Base-by-base conservation (phyloP, 768 basidiomycete genomes). In the Rhodocollybia butyracea region DNA sequence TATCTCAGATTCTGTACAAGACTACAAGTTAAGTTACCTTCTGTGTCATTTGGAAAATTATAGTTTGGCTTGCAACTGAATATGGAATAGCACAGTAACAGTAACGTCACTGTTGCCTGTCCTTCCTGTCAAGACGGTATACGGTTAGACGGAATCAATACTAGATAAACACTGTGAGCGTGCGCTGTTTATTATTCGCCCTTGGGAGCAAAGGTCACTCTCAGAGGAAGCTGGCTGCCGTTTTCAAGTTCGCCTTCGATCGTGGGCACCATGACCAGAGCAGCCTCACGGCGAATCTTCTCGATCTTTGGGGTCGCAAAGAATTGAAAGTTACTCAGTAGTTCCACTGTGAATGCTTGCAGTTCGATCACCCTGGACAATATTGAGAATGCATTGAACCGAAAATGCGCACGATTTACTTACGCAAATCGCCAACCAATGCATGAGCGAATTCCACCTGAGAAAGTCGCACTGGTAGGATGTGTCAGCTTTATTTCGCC, bases 271-370 rank as follows among this genome's bases (percentile, higher is more conserved):
- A 79, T 74, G 2, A 77, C 65, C 12, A 76, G 51, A 30, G 70
- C 72, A 13, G 71, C 62, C 63, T 78, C 76, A 22, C 74, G 66
- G 45, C 76, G 61, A 36, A 79, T 59, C 43, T 59, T 68, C 55
- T 63, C 58, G 1, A 70, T 64, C 52, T 74, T 66, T 15, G 71
- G 67, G 2, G 74, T 73, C 31, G 67, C 69, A 57, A 73, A 57
- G 57, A 85, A 80, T 59, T 84, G 78, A 60, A 86, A 83, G 59
- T 78, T 73, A 31, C 73, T 66, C 38, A 85, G 55, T 21, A 83
- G 69, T 61, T 84, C 82, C 22, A 79, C 74, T n/a, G 85, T 61
- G 66, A 87, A 83, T 0, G 77, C 73, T 58, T 86, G 84, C 15
- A 85, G 63, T 63, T 87, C 83, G 38, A 76, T 62, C 0, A 83